These are phyloP conservation scores for Pulveroboletus sp. DNA, from an alignment of 768 basidiomycete genomes.

Conservation along the genomic window DNA sequence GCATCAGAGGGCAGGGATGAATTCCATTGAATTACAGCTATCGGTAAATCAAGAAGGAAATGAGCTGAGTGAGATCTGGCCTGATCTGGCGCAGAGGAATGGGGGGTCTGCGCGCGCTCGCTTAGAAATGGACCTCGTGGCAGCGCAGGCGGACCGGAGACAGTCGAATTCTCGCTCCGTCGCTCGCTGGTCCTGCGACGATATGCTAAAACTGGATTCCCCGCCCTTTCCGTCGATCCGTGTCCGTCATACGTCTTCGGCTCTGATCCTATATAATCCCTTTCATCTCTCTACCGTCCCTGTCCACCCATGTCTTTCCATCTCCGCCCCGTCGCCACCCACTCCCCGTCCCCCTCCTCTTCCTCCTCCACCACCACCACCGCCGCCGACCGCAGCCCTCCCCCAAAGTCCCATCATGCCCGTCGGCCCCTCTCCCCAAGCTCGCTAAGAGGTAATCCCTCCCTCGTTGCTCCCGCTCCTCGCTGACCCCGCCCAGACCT, in stretches of 20 bases:
- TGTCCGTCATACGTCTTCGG: constrained; percentile 22
- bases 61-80: constrained; percentile 19
- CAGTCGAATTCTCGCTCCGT: constrained; percentile 19
- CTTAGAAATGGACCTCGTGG: constrained; percentile 24
- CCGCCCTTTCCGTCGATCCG: constrained; percentile 24
- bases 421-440: constrained; percentile 63
- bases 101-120: no score
- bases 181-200: constrained; percentile 14
- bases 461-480: neutral
- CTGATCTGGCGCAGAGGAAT: constrained; percentile 14
- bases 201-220: constrained; percentile 12
- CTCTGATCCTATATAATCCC: constrained; percentile 29
- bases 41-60: constrained; percentile 28
- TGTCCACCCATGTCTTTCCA: constrained; percentile 50
- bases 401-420: constrained; percentile 26
- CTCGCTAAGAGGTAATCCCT: constrained; percentile 50
- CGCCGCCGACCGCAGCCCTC: constrained; percentile 41
- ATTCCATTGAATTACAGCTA: constrained; percentile 20
- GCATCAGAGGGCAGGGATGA: constrained; percentile 16
- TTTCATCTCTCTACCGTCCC: constrained; percentile 2
- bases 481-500: constrained; percentile 45
- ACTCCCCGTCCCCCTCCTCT: constrained; percentile 51
- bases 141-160: constrained; percentile 24
- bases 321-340: constrained; percentile 53
- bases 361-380: constrained; percentile 49